Evolutionary conservation across 768 basidiomycete genomes (phyloP).

Genomic region (Pisolithus albus): DNA sequence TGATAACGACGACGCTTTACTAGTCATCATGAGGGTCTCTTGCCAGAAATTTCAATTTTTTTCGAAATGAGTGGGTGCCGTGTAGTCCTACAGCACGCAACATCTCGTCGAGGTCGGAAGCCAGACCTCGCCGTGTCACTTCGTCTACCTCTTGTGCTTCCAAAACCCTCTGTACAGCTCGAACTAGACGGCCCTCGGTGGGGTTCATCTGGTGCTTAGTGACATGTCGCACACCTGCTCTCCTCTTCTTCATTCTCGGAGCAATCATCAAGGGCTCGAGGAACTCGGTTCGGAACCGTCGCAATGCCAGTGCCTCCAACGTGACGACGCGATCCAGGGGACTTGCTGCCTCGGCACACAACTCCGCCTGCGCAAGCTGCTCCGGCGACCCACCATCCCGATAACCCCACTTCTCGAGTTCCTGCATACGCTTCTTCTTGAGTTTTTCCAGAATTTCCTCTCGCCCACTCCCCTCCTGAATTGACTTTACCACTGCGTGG

Average conservation of each 20-base stretch:
- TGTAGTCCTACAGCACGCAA: constrained; percentile 52
- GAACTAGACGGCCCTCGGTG: constrained; percentile 62
- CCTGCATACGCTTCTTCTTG: constrained; percentile 52
- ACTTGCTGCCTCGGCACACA: constrained; percentile 71
- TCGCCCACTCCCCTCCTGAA: constrained; percentile 46
- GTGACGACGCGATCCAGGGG: constrained; percentile 58
- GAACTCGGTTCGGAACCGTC: constrained; percentile 67
- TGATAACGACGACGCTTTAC: too few relatives aligned
- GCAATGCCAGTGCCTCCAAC: constrained; percentile 56
- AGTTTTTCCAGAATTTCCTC: constrained; percentile 53
- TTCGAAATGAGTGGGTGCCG: constrained; percentile 60
- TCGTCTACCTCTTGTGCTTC: constrained; percentile 44
- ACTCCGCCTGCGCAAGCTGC: constrained; percentile 50
- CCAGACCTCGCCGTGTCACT: constrained; percentile 41
- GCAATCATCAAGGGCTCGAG: constrained; percentile 61
- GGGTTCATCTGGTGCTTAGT: constrained; percentile 30
- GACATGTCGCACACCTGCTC: constrained; percentile 39
- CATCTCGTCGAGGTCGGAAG: constrained; percentile 42
- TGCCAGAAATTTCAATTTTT: constrained; percentile 49
- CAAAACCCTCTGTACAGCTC: constrained; percentile 58
- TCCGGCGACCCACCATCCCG: constrained; percentile 43
- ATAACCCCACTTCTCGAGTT: constrained; percentile 70
- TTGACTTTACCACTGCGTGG: constrained; percentile 49
- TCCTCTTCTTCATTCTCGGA: constrained; percentile 53
- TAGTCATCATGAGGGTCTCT: constrained; percentile 7